Evolutionary conservation across 2,329 filamentous ascomycete species (phyloP), one percentile per base, ranked within the genome.

Genomic region (Xylaria polymorpha): DNA sequence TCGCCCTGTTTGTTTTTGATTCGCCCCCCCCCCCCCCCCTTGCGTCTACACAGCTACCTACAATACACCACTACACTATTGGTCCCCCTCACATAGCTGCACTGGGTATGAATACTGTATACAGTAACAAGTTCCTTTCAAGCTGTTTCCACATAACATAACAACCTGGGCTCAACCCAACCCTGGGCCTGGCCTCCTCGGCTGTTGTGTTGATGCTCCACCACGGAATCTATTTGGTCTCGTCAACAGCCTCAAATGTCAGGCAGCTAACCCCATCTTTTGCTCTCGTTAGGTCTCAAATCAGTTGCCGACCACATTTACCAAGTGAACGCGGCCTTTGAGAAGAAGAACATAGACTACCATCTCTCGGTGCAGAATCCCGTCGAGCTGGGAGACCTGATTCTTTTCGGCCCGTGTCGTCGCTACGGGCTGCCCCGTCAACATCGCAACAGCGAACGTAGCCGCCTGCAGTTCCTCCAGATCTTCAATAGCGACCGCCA

Each of bases 401-500:
- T 9, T 9, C 46, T 61, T 35, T 51, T 55, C 3, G 67, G 68
- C 8, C 48, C 71, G 25, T 76, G 75, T 57, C 76, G 77, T 22
- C 73, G 73, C 5, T 78, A 76, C 60, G 67, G 66, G n/a, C 57
- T 78, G 15, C 71, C 68, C 20, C 67, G 64, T 12, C 61, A 68
- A 15, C 59, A 73, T 18, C 73, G 77, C 32, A 67, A 74, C 51
- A 69, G 74, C 68, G 72, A 82, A 81, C 66, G 73, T 77, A 9
- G 80, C 82, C 72, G 79, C 83, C 72, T 80, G 83, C 18, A 81
- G 80, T 48, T 81, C 73, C 18, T 90, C 83, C 78, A 80, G 44
- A 58, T 74, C 29, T 79, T 79, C 62, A 75, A 63, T 65, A 18
- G 58, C 29, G 74, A 70, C 32, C 71, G 74, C 0, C 20, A 35